Conservation (phyloP, 140 eudicot genomes). For the Anethum foeniculum region DNA sequence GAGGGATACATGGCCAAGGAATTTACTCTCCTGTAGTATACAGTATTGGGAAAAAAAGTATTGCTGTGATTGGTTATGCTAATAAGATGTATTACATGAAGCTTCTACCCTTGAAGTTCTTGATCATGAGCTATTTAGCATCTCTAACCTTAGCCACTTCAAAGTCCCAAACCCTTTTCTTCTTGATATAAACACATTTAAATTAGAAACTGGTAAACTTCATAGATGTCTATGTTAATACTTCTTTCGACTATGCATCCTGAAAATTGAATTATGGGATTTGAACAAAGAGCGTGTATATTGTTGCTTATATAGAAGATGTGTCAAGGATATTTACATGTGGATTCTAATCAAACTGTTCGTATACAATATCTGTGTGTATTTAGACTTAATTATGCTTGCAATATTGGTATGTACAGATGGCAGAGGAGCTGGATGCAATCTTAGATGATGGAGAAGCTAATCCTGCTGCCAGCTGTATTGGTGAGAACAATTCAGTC, state of each 20-base stretch:
- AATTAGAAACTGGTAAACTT: not conserved
- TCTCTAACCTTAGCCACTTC: not conserved
- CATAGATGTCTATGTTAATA: not conserved
- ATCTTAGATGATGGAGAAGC: conserved; percentile 85
- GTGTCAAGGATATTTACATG: not conserved
- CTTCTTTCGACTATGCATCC: not conserved
- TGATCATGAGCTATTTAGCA: not conserved
- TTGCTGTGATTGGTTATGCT: not conserved
- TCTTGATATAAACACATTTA: not conserved
- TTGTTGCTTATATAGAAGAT: not conserved
- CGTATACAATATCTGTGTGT: not conserved
- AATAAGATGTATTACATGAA: not conserved
- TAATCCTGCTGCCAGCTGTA: conserved; percentile 54
- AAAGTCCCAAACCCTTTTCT: not conserved
- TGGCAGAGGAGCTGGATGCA: conserved; percentile 94
- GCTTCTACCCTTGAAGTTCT: not conserved
- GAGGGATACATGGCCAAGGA: not conserved
- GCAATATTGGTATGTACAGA: conserved; percentile 38
- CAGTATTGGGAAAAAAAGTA: not conserved
- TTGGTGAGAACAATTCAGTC: conserved; percentile 40
- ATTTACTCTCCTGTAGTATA: not conserved
- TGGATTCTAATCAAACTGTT: not conserved
- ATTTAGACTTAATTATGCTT: not conserved
- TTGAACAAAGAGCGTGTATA: not conserved
- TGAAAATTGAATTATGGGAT: not conserved